Base-by-base conservation (phyloP, 1,284 basidiomycete genomes). In the Apiotrichum brassicae region DNA sequence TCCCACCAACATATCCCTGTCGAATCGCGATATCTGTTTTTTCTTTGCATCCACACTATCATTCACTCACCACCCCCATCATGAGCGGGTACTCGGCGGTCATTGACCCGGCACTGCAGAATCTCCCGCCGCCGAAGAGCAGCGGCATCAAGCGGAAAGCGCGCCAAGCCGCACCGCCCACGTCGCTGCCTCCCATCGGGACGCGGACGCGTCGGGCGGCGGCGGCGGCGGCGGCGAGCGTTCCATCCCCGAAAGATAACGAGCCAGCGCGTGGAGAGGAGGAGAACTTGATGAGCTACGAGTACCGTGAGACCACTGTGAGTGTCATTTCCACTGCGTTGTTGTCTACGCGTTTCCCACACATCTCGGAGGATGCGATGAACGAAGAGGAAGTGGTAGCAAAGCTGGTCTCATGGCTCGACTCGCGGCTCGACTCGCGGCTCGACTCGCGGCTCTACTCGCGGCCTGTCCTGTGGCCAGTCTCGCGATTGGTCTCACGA, bases 221-320 rank as follows among this genome's bases (percentile, higher is more conserved):
- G 13, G n/a, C n/a, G n/a, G 33, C n/a, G 6, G 33, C 14, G 13
- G n/a, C 33, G 33, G 12, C 24, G 8, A 6, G 8, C 24, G 23
- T 11, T 24, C 6, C 9, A 22, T n/a, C 16, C 28, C 33, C 18
- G 26, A n/a, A 11, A n/a, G 26, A 23, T 25, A 49, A 19, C 5
- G 63, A 64, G 49, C 62, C 65, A 1, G 23, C 57, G 11, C 53
- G 64, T 24, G 62, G 64, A 3, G 62, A 68, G 41, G 65, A 68
- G 50, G 64, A 63, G 54, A 64, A 65, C 44, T 41, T 64, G 46
- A 61, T 61, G 36, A 55, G 55, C 12, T 65, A 61, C 48, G 57
- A 61, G 48, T 54, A 51, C 51, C 43, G 18, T 36, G 42, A 43
- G 20, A 33, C 12, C 23, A 51, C 44, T 14, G 58, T 52, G 42